Conservation (phyloP, 768 basidiomycete species). For the Suillus variegatus region DNA sequence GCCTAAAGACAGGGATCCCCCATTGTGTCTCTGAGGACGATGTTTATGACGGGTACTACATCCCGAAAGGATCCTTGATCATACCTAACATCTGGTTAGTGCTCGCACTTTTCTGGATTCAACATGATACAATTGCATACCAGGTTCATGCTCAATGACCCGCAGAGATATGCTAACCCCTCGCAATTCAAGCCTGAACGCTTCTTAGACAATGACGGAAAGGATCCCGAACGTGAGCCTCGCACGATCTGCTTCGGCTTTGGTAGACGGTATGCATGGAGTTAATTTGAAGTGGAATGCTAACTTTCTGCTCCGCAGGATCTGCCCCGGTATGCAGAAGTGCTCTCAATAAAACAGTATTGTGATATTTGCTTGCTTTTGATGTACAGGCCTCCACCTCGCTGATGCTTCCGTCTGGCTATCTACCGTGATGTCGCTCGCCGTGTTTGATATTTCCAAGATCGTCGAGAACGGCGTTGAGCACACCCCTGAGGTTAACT, state of each 20-base stretch:
- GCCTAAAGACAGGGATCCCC: slow-evolving; percentile 25
- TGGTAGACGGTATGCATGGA: slow-evolving; percentile 52
- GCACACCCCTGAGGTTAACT: slow-evolving; percentile 48
- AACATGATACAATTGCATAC: background rate
- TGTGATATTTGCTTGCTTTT: slow-evolving; percentile 10
- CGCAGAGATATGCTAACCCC: slow-evolving; percentile 50
- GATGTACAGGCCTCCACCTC: slow-evolving; percentile 42
- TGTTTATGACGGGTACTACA: slow-evolving; percentile 59
- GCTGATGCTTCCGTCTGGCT: slow-evolving; percentile 46
- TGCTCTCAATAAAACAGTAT: slow-evolving; percentile 13
- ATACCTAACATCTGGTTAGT: slow-evolving; percentile 27
- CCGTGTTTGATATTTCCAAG: slow-evolving; percentile 43
- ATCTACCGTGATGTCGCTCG: slow-evolving; percentile 39
- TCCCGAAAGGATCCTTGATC: slow-evolving; percentile 46
- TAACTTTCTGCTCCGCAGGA: slow-evolving; percentile 15
- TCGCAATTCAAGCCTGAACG: slow-evolving; percentile 61
- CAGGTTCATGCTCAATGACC: slow-evolving; percentile 35
- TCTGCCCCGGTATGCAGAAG: slow-evolving; percentile 28
- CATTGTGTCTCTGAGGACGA: slow-evolving; percentile 61
- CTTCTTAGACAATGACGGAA: slow-evolving; percentile 43
- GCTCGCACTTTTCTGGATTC: slow-evolving; percentile 8
- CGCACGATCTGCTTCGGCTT: slow-evolving; percentile 68
- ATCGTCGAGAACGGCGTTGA: slow-evolving; percentile 38
- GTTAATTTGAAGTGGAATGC: slow-evolving; percentile 7
- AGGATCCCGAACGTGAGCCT: slow-evolving; percentile 55